Evolutionary conservation across 1,284 basidiomycete genomes (phyloP).

Genomic region (Ceratobasidium sp.): DNA sequence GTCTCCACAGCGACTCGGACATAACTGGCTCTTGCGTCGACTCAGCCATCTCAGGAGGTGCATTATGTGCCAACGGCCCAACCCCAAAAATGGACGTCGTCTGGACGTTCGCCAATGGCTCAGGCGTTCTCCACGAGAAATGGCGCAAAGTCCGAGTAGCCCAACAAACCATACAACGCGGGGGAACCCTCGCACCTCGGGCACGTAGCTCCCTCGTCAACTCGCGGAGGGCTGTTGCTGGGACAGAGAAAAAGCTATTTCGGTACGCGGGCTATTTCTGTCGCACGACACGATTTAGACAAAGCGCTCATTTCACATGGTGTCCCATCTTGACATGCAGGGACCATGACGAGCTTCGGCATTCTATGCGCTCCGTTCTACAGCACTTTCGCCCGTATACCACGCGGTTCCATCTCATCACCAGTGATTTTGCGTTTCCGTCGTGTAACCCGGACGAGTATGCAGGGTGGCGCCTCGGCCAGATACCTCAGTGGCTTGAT

Average conservation of each 20-base stretch:
- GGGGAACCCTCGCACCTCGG: slow-evolving; percentile 21
- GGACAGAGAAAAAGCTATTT: slow-evolving; percentile 32
- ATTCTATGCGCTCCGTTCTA: slow-evolving; percentile 49
- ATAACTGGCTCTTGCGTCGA: slow-evolving; percentile 26
- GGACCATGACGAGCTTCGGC: slow-evolving; percentile 49
- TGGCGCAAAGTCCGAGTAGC: slow-evolving; percentile 27
- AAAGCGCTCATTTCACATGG: slow-evolving; percentile 4
- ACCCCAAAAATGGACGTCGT: slow-evolving; percentile 46
- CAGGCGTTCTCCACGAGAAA: slow-evolving; percentile 44
- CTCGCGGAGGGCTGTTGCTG: slow-evolving; percentile 1
- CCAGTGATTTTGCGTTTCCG: slow-evolving; percentile 46
- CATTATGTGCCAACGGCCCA: background rate
- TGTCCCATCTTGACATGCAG: slow-evolving; percentile 14
- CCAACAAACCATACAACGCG: slow-evolving; percentile 40
- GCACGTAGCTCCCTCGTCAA: background rate
- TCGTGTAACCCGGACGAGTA: slow-evolving; percentile 39
- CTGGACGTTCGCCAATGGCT: slow-evolving; percentile 48
- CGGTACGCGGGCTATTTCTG: slow-evolving; percentile 38
- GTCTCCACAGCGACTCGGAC: background rate
- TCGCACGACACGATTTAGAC: background rate
- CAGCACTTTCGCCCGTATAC: slow-evolving; percentile 42
- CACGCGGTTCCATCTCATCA: slow-evolving; percentile 39
- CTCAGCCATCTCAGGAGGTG: slow-evolving; percentile 4
- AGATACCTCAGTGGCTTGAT: slow-evolving; percentile 49
- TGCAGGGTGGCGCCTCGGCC: slow-evolving; percentile 44